Percentiles rank a stretch among this genome's conserved stretches.
Evolutionary conservation across 495 filamentous ascomycete genomes (phyloP).

Genomic region (Talaromyces nanjingensis): DNA sequence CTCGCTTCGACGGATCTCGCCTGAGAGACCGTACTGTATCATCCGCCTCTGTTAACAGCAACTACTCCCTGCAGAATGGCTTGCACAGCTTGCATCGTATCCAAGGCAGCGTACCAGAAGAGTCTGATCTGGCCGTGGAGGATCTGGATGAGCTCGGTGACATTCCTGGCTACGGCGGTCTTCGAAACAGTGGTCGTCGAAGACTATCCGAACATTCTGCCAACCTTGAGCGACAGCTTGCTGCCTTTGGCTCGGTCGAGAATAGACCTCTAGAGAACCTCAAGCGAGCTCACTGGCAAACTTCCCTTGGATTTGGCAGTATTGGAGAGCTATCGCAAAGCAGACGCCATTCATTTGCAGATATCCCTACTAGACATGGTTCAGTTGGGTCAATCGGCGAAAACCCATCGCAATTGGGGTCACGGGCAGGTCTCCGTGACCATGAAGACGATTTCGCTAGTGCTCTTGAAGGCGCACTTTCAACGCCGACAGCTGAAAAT

Average conservation of each 20-base stretch:
- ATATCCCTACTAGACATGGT: slow-evolving; percentile 61
- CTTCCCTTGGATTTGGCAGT: slow-evolving; percentile 70
- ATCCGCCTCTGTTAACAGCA: slow-evolving; percentile 35
- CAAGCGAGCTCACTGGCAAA: slow-evolving; percentile 84
- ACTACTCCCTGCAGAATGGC: slow-evolving; percentile 40
- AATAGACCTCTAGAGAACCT: slow-evolving; percentile 70
- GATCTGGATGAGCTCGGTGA: slow-evolving; percentile 61
- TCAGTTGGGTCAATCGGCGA: slow-evolving; percentile 63
- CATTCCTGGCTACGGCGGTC: slow-evolving; percentile 39
- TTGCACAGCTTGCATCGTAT: slow-evolving; percentile 52
- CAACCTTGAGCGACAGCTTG: slow-evolving; percentile 45
- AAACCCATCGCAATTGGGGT: slow-evolving; percentile 16
- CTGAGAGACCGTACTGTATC: slow-evolving; percentile 57
- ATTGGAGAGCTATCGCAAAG: slow-evolving; percentile 71
- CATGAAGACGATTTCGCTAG: slow-evolving; percentile 33
- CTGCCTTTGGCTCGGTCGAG: slow-evolving; percentile 52
- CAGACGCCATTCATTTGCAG: slow-evolving; percentile 95
- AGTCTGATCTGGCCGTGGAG: slow-evolving; percentile 63
- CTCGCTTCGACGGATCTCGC: slow-evolving; percentile 53
- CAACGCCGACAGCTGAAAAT: slow-evolving; percentile 28
- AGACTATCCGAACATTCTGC: slow-evolving; percentile 59
- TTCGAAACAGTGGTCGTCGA: slow-evolving; percentile 41
- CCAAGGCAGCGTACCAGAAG: slow-evolving; percentile 60
- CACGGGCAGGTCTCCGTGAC: slow-evolving; percentile 22
- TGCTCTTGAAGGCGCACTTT: slow-evolving; percentile 25